phyloP scores from a whole-genome alignment of 805 yeast species.

The Starmerella bombicola region DNA sequence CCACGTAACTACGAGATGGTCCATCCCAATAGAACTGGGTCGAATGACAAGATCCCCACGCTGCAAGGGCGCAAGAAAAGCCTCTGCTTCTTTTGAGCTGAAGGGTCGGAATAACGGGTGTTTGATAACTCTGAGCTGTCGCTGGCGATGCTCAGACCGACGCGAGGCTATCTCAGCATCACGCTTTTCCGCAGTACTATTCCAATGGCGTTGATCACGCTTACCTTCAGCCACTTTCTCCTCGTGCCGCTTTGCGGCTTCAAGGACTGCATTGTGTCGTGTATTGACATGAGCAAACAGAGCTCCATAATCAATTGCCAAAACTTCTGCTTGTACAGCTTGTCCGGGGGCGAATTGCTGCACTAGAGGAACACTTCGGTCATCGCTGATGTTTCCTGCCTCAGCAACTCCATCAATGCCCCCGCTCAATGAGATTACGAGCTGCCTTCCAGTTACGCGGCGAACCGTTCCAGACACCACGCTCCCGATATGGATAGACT shows the following conservation, averaged over 20 bases:
- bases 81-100: conserved; percentile 81
- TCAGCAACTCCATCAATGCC: conserved; percentile 47
- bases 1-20: conserved; percentile 90
- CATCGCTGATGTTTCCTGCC: conserved; percentile 29
- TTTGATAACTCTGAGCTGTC: conserved; percentile 66
- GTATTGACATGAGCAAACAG: conserved; percentile 66
- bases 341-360: conserved; percentile 41
- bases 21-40: conserved; percentile 83
- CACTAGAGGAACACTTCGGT: conserved; percentile 21
- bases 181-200: conserved; percentile 44
- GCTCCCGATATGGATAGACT: conserved; percentile 52
- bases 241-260: conserved; percentile 34
- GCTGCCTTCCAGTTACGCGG: conserved; percentile 43
- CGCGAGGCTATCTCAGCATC: conserved; percentile 56
- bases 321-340: conserved; percentile 73
- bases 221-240: conserved; percentile 20
- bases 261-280: conserved; percentile 49
- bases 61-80: conserved; percentile 71
- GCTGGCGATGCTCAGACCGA: conserved; percentile 58
- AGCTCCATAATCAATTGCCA: conserved; percentile 55
- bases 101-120: conserved; percentile 85
- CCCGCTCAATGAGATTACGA: conserved; percentile 39
- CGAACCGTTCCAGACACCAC: conserved; percentile 65
- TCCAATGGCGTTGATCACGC: conserved; percentile 63
- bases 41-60: conserved; percentile 90